Percentiles rank a stretch among this genome's conserved stretches.
phyloP scores from a whole-genome alignment of 257 asterid species.

The Oldenlandia corymbosa region DNA sequence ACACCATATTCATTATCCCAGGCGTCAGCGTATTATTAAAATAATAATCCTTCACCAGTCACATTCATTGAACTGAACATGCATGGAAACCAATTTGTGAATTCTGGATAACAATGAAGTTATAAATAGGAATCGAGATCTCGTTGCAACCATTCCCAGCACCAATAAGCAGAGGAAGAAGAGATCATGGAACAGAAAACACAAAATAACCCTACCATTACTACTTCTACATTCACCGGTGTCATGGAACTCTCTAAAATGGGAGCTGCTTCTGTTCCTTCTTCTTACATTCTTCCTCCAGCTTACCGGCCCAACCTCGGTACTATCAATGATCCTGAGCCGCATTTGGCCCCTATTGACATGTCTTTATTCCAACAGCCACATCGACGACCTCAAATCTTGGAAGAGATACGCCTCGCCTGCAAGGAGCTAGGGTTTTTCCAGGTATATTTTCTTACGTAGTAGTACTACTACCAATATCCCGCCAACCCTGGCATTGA shows the following conservation, averaged over 20 bases:
- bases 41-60: no score
- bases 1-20: no score
- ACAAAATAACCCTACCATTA: neutral
- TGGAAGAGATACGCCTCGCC: conserved; percentile 10
- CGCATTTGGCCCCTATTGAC: conserved; percentile 9
- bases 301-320: conserved; percentile 10
- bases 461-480: no score
- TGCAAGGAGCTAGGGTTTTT: conserved; percentile 17
- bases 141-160: no score
- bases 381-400: neutral
- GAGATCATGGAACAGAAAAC: no score
- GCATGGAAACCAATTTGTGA: no score
- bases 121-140: no score
- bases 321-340: neutral
- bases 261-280: conserved; percentile 14
- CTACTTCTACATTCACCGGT: conserved; percentile 3
- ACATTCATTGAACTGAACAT: no score
- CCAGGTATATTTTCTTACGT: conserved; percentile 11
- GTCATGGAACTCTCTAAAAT: conserved; percentile 5
- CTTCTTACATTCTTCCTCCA: conserved; percentile 13
- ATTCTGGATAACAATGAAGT: no score
- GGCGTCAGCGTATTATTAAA: no score
- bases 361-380: conserved; percentile 11
- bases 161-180: no score
- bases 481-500: no score